Base-by-base conservation (phyloP, 257 asterid genomes). In the Ocimum tenuiflorum region DNA sequence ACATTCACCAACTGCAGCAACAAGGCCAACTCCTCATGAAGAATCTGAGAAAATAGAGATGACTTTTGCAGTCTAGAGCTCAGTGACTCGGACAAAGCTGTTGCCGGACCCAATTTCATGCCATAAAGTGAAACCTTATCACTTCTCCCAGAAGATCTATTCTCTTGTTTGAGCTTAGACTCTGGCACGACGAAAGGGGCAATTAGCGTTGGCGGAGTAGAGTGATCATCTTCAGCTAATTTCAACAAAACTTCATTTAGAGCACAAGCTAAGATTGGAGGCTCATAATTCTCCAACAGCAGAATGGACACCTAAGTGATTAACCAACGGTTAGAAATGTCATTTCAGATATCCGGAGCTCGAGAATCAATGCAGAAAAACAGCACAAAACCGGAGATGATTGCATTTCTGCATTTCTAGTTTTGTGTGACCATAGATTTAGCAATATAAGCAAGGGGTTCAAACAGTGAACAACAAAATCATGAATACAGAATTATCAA, bases 191-290 rank as follows among this genome's bases (percentile, higher is more conserved):
- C 29, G 45, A 81, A 85, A 70, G 95, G 96, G 71, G 73, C 85
- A 23, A 91, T 46, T 24, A 91, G 29, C 33, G 86, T 83, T 19
- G 95, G 95, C 60, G 56, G 38, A 29, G 75, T 52, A n/a, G 88
- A 70, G 17, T 49, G 67, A 50, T 69, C 74, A n/a, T 78, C 86
- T 72, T 81, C 86, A 42, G 67, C 38, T 60, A 91, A 45, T 17
- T 74, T 69, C 75, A 79, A 72, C 75, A 91, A 80, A 70, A 85
- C 79, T 80, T 91, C 96, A 77, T 82, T 84, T 39, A 91, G 55
- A 22, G 92, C 96, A 78, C 95, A 91, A 15, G 86, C 88, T 63
- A 88, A 77, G 69, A 84, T 24, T 35, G 96, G 95, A 52, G 95
- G 79, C 73, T 81, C 82, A 15, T 82, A 85, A 65, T 67, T 75